Base-by-base conservation (phyloP, 2,329 filamentous ascomycete genomes). In the Xylariaceae sp. region DNA sequence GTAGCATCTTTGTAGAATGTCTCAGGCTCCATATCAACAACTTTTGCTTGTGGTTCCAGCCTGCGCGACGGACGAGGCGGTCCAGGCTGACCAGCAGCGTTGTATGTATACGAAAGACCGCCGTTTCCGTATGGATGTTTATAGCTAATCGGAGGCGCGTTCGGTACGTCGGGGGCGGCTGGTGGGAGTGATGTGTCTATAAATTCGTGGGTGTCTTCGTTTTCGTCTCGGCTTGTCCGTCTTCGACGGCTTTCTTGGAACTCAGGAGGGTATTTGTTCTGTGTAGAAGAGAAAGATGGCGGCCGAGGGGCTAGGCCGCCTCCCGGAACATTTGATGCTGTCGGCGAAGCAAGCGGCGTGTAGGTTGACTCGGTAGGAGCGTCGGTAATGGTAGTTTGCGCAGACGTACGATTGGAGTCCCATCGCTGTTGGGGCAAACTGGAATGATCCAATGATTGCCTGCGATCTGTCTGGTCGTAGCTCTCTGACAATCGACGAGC, bases 81-180 rank as follows among this genome's bases (percentile, higher is more conserved):
- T 53, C 66, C 73, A 48, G 69, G 66, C 47, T 65, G 70, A 54
- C 63, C 64, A 53, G 71, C 61, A 61, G 67, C 58, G 66, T 68
- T 63, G 64, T 70, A 69, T 21, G 66, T 69, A 49, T 73, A 70
- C 5, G 71, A 64, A 16, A 66, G 64, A 16, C 68, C 73, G 43
- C 73, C 72, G 62, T 74, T 75, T 36, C 74, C 76, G 64, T 79
- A 75, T 7, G 82, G 79, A 29, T 80, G 76, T 59, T 76, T 80
- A 71, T 85, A 87, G 68, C 82, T 85, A 31, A 80, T 67, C 4
- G 87, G 85, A 34, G 84, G 84, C 7, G 77, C 80, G 66, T 79
- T 80, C 52, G 87, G 84, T 24, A 80, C 82, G 63, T 90, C 87
- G 62, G 87, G 84, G 29, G 82, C 85, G 46, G 78, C 76, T 16